Percentiles rank a stretch among this genome's conserved stretches.
phyloP scores from a whole-genome alignment of 2,329 filamentous ascomycete species.

The Paecilomyces sp. region DNA sequence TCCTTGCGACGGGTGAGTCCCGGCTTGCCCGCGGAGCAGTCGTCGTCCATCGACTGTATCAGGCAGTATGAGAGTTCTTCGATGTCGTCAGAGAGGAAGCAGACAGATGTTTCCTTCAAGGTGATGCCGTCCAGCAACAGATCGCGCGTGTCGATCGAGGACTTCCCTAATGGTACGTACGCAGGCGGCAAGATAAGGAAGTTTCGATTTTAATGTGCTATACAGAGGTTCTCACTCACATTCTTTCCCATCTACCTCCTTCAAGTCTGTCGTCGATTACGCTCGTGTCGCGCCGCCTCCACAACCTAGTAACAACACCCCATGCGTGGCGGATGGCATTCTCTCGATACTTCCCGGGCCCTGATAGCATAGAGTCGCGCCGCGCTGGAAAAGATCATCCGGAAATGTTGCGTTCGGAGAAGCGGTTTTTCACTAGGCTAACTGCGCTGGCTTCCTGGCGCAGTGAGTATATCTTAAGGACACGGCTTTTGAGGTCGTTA shows the following conservation, averaged over 20 bases:
- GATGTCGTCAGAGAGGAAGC: slow-evolving; percentile 25
- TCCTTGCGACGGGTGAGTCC: slow-evolving; percentile 24
- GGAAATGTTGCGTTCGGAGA: slow-evolving; percentile 60
- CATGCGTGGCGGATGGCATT: slow-evolving; percentile 94
- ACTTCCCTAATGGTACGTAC: slow-evolving; percentile 71
- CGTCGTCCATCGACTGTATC: slow-evolving; percentile 45
- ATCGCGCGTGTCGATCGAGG: slow-evolving; percentile 43
- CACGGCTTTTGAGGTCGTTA: slow-evolving; percentile 73
- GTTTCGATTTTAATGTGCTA: slow-evolving; percentile 6
- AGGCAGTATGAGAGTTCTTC: slow-evolving; percentile 49
- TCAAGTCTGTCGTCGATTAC: slow-evolving; percentile 75
- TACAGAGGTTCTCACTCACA: slow-evolving; percentile 83
- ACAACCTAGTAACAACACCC: slow-evolving; percentile 77
- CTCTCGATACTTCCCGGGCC: slow-evolving; percentile 78
- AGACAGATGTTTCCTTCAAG: slow-evolving; percentile 44
- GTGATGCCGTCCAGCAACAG: slow-evolving; percentile 40
- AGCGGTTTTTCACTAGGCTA: slow-evolving; percentile 73
- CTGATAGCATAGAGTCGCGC: slow-evolving; percentile 47
- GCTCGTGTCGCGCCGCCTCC: slow-evolving; percentile 81
- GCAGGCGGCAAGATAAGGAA: slow-evolving; percentile 5
- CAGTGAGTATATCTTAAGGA: slow-evolving; percentile 88
- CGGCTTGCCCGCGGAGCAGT: slow-evolving; percentile 20
- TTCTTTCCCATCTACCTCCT: slow-evolving; percentile 82
- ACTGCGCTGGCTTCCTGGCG: slow-evolving; percentile 86
- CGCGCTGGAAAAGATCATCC: slow-evolving; percentile 39